Evolutionary conservation across 179 eudicot genomes (phyloP), one percentile per base, ranked within the genome.

Genomic region (Beta corolliflora): DNA sequence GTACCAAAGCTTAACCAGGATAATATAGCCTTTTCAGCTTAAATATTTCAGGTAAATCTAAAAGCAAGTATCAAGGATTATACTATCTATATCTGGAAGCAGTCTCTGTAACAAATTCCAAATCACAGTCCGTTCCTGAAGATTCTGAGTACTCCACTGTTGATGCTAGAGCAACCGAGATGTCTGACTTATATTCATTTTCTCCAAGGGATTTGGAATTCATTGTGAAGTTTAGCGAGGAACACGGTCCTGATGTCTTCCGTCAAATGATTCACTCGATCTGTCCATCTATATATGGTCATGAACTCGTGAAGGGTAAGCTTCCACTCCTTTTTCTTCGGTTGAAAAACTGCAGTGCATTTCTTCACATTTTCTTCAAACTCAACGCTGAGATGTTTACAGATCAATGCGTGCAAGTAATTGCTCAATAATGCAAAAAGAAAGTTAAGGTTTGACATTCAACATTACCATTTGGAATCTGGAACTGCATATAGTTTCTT

Each of bases 251-350:
- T 69, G 94, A 91, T 83, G 83, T 90, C 69, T 96, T 96, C 45
- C 93, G 94, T 25, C 99, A 93, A 83, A 87, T 96, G 73, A 87
- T 92, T 81, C 99, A 94, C 81, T 96, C 99, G 76, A 82, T 94
- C 79, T 96, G 99, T 83, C 98, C 98, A 79, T 94, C 98, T 82
- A 96, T 96, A 75, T 96, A 91, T 81, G 99, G 99, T 71, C 99
- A 96, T 72, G 99, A 96, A 84, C 93, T 96, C 83, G 98, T 96
- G 76, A 96, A 96, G 90, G 98, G 99, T 94, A 85, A 50, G 68
- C 19, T 59, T 31, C 64, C 41, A 25, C 54, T 77, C 61, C 58
- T 48, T n/a, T 60, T 46, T 25, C 73, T 50, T 63, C 5, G 59
- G 50, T 45, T 45, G 63, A 25, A 59, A 45, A 15, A 25, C 23